Percentiles rank a stretch among this genome's conserved stretches.
These are phyloP conservation scores for Paspalum vaginatum DNA, from an alignment of 176 grass and related monocot species.

Conservation along the genomic window DNA sequence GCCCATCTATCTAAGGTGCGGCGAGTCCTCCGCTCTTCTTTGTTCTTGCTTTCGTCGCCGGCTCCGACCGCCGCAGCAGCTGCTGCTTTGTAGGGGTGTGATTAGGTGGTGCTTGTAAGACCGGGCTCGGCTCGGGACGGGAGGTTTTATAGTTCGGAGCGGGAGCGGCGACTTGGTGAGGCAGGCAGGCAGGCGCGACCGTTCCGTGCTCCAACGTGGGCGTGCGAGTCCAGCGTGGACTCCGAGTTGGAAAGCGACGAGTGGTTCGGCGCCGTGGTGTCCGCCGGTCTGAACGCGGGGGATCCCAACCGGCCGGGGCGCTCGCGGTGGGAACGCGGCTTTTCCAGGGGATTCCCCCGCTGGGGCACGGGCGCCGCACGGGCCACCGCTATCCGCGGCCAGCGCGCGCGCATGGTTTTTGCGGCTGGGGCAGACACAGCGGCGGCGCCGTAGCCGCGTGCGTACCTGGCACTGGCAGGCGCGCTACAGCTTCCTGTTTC, in stretches of 20 bases:
- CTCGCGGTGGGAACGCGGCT: conserved; percentile 49
- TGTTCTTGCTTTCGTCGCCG: not conserved
- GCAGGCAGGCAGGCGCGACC: not conserved
- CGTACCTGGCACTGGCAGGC: not conserved
- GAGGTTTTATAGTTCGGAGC: conserved; percentile 38
- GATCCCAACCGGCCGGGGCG: not conserved
- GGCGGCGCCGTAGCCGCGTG: conserved; percentile 25
- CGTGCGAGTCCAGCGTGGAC: conserved; percentile 32
- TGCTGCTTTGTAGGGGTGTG: not conserved
- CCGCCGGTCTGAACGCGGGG: conserved; percentile 50
- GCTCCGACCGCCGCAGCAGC: not conserved
- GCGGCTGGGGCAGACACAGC: not conserved
- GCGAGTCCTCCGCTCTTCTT: not conserved
- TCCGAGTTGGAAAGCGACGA: not conserved
- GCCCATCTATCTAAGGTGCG: conserved; percentile 40
- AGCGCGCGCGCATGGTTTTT: not conserved
- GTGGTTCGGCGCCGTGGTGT: not conserved
- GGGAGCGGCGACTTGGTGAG: not conserved
- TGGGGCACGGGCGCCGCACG: conserved; percentile 1
- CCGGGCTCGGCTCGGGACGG: not conserved
- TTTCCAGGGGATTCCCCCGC: conserved; percentile 48
- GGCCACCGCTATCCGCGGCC: conserved; percentile 28
- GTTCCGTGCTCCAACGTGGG: conserved; percentile 26
- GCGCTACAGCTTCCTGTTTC: not conserved
- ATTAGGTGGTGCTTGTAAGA: conserved; percentile 17